These are phyloP conservation scores for Hyaloscypha finlandica DNA, from an alignment of 495 filamentous ascomycete species.

Conservation along the genomic window DNA sequence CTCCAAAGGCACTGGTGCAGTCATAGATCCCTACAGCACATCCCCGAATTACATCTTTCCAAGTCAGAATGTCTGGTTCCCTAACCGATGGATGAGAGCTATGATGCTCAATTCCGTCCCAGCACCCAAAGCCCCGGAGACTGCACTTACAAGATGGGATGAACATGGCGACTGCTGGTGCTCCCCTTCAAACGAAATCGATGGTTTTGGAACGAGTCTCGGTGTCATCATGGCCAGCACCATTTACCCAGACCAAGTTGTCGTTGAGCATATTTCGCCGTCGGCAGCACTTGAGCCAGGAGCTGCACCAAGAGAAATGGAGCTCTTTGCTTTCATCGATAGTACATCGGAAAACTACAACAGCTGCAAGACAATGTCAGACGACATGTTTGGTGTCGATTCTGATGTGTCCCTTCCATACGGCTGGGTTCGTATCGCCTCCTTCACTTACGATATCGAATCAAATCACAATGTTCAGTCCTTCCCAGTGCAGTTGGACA, in stretches of 20 bases:
- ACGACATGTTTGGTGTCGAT: constrained; percentile 35
- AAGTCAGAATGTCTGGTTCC: constrained; percentile 9
- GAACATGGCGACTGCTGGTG: constrained; percentile 73
- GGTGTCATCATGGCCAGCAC: constrained; percentile 45
- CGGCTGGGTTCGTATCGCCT: constrained; percentile 52
- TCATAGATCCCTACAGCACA: constrained; percentile 17
- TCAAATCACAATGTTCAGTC: constrained; percentile 47
- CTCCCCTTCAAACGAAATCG: constrained; percentile 40
- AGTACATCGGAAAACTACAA: background rate
- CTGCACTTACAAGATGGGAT: constrained; percentile 56
- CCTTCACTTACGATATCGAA: constrained; percentile 51
- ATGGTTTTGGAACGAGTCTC: constrained; percentile 37
- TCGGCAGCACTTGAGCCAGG: constrained; percentile 52
- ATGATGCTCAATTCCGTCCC: constrained; percentile 22
- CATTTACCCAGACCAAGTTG: constrained; percentile 57
- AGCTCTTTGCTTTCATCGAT: constrained; percentile 55
- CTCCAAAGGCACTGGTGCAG: constrained; percentile 29
- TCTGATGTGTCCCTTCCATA: constrained; percentile 20
- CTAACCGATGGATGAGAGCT: background rate
- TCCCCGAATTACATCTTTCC: constrained; percentile 30
- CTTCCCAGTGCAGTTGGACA: constrained; percentile 46
- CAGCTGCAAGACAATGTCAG: constrained; percentile 30
- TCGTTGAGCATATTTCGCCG: constrained; percentile 63
- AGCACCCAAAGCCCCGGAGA: constrained; percentile 29
- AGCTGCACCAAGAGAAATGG: constrained; percentile 59